Conservation (phyloP, 192 early-diverging fungal genomes). For the Dissophora ornata region DNA sequence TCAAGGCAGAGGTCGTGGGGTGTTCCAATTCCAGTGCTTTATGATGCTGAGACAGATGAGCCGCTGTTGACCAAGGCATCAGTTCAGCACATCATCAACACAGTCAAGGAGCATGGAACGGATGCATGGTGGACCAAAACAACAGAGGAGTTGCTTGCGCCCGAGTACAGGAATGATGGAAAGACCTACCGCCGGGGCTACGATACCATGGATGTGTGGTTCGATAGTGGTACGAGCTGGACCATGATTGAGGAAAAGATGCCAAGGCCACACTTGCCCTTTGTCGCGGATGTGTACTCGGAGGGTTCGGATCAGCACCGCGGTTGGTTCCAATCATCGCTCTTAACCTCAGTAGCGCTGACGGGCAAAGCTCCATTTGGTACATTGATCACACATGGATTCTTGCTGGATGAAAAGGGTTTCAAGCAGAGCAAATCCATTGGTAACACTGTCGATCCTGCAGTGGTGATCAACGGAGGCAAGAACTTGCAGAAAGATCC, state of each 20-base stretch:
- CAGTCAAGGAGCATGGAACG: slow-evolving; percentile 67
- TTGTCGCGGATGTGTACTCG: slow-evolving; percentile 76
- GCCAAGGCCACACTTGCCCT: slow-evolving; percentile 33
- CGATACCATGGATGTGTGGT: slow-evolving; percentile 92
- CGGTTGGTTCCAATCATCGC: slow-evolving; percentile 88
- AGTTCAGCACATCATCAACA: slow-evolving; percentile 71
- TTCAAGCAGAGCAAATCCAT: slow-evolving; percentile 88
- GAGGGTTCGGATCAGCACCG: slow-evolving; percentile 88
- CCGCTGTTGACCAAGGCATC: slow-evolving; percentile 73
- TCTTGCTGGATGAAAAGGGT: slow-evolving; percentile 81
- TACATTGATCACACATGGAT: slow-evolving; percentile 83
- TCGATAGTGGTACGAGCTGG: slow-evolving; percentile 86
- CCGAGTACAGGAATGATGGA: slow-evolving; percentile 66
- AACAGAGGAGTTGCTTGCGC: slow-evolving; percentile 70
- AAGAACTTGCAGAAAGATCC: slow-evolving; percentile 76
- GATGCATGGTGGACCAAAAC: slow-evolving; percentile 79
- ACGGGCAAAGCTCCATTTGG: slow-evolving; percentile 76
- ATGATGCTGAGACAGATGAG: slow-evolving; percentile 68
- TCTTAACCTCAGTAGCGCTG: slow-evolving; percentile 77
- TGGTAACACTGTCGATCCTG: slow-evolving; percentile 80
- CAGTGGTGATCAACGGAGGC: slow-evolving; percentile 73
- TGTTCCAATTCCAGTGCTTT: slow-evolving; percentile 83
- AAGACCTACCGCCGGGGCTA: slow-evolving; percentile 68
- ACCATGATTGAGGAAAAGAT: slow-evolving; percentile 65
- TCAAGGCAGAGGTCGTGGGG: slow-evolving; percentile 87